phyloP scores from a whole-genome alignment of 1,284 basidiomycete genomes.

The Cryptococcus depauperatus region DNA sequence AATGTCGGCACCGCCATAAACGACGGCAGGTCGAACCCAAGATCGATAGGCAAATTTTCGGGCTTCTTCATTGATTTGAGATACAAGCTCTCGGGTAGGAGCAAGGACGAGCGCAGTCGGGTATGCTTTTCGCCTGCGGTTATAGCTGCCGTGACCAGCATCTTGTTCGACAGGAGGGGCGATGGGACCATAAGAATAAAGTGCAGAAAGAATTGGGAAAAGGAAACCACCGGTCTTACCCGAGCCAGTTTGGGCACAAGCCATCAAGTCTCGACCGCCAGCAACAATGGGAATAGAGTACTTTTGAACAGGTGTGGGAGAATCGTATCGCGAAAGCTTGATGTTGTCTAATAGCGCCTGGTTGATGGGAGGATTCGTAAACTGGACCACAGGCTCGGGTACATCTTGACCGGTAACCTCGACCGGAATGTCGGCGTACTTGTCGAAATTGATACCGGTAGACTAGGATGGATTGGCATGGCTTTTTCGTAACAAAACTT shows the following conservation, averaged over 20 bases:
- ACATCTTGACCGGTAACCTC: constrained; percentile 94
- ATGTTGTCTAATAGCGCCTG: constrained; percentile 94
- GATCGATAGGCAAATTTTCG: constrained; percentile 99
- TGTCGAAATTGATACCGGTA: constrained; percentile 99
- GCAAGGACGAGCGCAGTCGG: constrained; percentile 94
- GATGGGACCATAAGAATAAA: constrained; percentile 76
- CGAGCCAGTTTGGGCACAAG: constrained; percentile 99
- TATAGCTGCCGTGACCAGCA: constrained; percentile 46
- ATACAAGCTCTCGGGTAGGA: constrained; percentile 96
- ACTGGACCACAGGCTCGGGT: constrained; percentile 82
- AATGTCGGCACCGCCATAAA: constrained; percentile 99
- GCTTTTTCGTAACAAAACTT: neutral
- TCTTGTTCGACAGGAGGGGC: constrained; percentile 50
- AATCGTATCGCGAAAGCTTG: constrained; percentile 79
- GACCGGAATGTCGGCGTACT: constrained; percentile 99
- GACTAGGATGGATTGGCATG: constrained; percentile 54
- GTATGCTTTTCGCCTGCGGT: constrained; percentile 70
- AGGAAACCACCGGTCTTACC: constrained; percentile 99
- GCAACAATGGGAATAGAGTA: constrained; percentile 99
- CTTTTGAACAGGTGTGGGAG: constrained; percentile 98
- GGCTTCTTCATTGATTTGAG: constrained; percentile 98
- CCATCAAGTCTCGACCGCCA: constrained; percentile 87
- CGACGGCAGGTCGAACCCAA: constrained; percentile 97
- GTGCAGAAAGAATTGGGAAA: constrained; percentile 95
- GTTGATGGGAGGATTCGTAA: constrained; percentile 85